Conservation (phyloP, 1,284 basidiomycete species). For the Trichosporon sp. region DNA sequence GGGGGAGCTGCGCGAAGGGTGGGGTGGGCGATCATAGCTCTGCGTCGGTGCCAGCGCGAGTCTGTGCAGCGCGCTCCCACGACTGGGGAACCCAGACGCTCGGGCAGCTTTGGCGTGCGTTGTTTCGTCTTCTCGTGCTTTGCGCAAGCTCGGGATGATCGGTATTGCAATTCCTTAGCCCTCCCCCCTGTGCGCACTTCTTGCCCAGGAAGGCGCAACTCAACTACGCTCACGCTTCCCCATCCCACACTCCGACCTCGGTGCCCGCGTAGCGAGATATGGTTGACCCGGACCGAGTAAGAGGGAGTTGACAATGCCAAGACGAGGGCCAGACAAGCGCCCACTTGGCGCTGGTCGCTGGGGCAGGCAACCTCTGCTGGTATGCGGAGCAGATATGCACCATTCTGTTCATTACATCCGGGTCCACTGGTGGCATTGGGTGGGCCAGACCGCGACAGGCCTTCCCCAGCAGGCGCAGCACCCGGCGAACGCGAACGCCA, state of each 20-base stretch:
- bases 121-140: not conserved
- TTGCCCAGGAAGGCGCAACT: not conserved
- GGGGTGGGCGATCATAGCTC: slow-evolving; percentile 13
- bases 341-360: not conserved
- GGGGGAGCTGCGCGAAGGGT: slow-evolving; percentile 3
- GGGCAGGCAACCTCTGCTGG: not conserved
- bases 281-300: slow-evolving; percentile 4
- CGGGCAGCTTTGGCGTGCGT: not conserved
- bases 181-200: not conserved
- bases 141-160: not conserved
- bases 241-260: not conserved
- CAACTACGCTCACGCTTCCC: not conserved
- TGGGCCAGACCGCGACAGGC: not conserved
- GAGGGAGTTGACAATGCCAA: not conserved
- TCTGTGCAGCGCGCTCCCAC: not conserved
- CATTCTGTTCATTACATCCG: not conserved
- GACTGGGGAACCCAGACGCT: not conserved
- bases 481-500: not conserved
- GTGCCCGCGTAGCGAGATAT: not conserved
- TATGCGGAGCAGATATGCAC: not conserved
- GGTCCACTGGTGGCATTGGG: not conserved
- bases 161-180: not conserved
- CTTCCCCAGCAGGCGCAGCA: not conserved
- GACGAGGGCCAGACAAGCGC: not conserved
- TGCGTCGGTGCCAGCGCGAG: not conserved